Conservation (phyloP, 768 basidiomycete species). For the Bullera alba region DNA sequence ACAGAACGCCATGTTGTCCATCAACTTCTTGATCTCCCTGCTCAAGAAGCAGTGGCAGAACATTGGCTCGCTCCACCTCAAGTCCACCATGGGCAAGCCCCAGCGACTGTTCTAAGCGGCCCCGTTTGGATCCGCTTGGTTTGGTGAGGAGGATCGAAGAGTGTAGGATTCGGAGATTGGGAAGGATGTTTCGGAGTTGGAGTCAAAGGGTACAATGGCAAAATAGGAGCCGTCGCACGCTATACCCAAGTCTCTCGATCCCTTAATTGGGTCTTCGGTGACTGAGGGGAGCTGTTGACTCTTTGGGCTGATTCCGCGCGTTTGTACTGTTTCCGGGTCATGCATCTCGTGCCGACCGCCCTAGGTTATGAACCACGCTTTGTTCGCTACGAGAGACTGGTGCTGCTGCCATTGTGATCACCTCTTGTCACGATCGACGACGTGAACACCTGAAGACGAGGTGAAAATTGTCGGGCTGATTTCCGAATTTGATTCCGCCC, state of each 20-base stretch:
- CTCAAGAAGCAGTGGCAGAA: constrained; percentile 98
- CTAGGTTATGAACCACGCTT: too few species aligned
- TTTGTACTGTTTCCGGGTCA: too few species aligned
- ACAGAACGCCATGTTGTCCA: constrained; percentile 95
- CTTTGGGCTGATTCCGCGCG: too few species aligned
- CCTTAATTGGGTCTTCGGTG: constrained; percentile 38
- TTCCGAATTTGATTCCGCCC: too few species aligned
- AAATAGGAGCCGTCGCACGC: constrained; percentile 96
- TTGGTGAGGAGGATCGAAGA: neutral
- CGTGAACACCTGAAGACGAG: too few species aligned
- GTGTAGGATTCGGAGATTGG: neutral
- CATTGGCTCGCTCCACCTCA: constrained; percentile 96
- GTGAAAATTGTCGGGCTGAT: too few species aligned
- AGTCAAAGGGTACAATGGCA: constrained; percentile 55
- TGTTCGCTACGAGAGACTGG: too few species aligned
- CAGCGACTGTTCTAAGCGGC: constrained; percentile 74
- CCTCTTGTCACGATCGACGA: too few species aligned
- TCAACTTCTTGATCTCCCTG: constrained; percentile 99
- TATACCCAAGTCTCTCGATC: constrained; percentile 62
- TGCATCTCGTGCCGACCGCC: too few species aligned
- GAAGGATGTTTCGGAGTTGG: constrained; percentile 22
- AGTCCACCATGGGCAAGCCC: constrained; percentile 98
- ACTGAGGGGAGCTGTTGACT: constrained; percentile 42
- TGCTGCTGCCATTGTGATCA: too few species aligned
- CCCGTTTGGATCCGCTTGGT: constrained; percentile 2